Evolutionary conservation across 352 stramenopile genomes (phyloP), one percentile per base, ranked within the genome.

Genomic region (Thalassiosira mediterranea): DNA sequence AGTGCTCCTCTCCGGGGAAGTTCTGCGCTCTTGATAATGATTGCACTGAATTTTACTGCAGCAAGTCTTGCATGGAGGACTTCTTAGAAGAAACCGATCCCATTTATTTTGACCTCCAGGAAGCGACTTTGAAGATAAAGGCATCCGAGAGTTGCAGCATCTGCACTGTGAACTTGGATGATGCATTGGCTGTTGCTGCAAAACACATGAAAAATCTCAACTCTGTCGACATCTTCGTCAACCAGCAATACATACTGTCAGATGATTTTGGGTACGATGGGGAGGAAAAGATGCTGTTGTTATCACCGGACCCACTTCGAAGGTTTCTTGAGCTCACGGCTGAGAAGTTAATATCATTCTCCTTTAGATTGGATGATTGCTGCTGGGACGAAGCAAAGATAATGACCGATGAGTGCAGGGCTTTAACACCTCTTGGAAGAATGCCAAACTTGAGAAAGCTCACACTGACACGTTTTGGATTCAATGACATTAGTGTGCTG

Each of bases 1-100:
- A 49, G 17, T 69, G 59, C 17, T 13, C 4, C 23, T 49, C 46
- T 31, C 25, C 42, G 11, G 48, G 10, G 13, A 60, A 52, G 7
- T 71, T 71, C 34, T 71, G 48, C 53, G 61, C 61, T n/a, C 47
- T 71, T 52, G 61, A 71, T 25, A 60, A 71, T 71, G 47, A 52
- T 28, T 10, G 62, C 49, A 56, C 37, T 32, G 15, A 47, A 8
- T 72, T 72, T 44, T 72, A 64, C 19, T 72, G 62, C 40, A 72
- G 62, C 51, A 63, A 72, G 38, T 37, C 51, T 46, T 72, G 62
- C 17, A 72, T 72, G 62, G 11, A 56, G 26, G 31, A 72, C 17
- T 57, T 40, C 7, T 17, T 72, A 4, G 21, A 49, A 57, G 62
- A 72, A 57, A 57, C 32, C 40, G 62, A 63, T 3, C 62, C 62